These are phyloP conservation scores for Ulmus americana DNA, from an alignment of 331 rosid genomes.

Conservation along the genomic window DNA sequence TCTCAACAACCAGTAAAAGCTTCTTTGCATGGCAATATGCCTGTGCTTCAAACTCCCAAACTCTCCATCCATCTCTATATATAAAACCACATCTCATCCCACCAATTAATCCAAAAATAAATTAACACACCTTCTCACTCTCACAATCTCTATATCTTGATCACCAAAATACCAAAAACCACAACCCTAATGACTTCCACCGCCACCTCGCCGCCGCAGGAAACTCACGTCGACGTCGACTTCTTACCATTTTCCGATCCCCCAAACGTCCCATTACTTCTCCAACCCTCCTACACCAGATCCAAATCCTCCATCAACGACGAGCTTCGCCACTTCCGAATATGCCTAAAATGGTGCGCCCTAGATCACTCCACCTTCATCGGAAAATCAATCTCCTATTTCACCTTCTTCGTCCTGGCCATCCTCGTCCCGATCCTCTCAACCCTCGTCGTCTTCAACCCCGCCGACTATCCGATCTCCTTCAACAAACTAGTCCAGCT, in stretches of 20 bases:
- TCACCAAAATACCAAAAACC: neutral
- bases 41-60: neutral
- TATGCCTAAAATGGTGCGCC: conserved; percentile 76
- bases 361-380: conserved; percentile 64
- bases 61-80: no score
- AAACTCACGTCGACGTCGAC: conserved; percentile 19
- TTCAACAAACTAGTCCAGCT: conserved; percentile 72
- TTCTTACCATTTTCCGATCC: conserved; percentile 9
- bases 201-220: conserved; percentile 13
- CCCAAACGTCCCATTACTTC: conserved; percentile 50
- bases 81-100: no score
- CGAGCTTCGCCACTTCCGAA: conserved; percentile 52
- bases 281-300: conserved; percentile 46
- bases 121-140: neutral
- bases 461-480: conserved; percentile 43
- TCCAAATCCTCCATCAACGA: conserved; percentile 47
- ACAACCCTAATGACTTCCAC: neutral
- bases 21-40: neutral
- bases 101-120: neutral
- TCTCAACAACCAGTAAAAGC: conserved; percentile 4
- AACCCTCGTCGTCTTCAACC: conserved; percentile 32
- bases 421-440: conserved; percentile 47
- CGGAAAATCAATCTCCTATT: conserved; percentile 51
- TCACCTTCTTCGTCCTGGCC: conserved; percentile 45
- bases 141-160: neutral